Percentiles rank a stretch among this genome's conserved stretches.
phyloP scores from a whole-genome alignment of 805 yeast species.

The Citeromyces nyonsensis region DNA sequence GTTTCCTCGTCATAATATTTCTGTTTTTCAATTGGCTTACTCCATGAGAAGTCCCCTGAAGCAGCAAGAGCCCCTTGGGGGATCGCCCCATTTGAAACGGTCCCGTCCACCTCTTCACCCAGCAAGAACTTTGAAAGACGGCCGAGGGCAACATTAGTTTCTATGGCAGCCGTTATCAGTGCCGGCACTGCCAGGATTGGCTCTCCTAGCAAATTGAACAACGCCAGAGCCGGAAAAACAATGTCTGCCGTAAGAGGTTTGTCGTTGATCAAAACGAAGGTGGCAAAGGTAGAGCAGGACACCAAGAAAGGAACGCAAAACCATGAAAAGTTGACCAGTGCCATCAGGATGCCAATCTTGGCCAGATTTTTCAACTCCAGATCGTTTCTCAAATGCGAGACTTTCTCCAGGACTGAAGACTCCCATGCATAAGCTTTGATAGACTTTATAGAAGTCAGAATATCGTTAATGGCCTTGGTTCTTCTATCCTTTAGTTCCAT shows the following conservation, averaged over 20 bases:
- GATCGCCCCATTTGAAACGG: constrained; percentile 56
- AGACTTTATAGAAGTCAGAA: constrained; percentile 82
- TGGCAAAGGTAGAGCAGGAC: constrained; percentile 77
- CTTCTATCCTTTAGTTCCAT: constrained; percentile 89
- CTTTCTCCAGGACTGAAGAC: constrained; percentile 57
- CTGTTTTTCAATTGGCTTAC: constrained; percentile 18
- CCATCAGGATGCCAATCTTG: constrained; percentile 57
- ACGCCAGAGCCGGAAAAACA: constrained; percentile 80
- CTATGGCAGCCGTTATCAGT: constrained; percentile 75
- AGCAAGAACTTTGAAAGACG: constrained; percentile 65
- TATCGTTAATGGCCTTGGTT: constrained; percentile 78
- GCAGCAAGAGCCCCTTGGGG: constrained; percentile 28
- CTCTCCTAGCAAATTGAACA: constrained; percentile 79
- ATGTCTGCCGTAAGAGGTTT: constrained; percentile 74
- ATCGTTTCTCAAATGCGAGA: constrained; percentile 75
- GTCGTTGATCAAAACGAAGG: constrained; percentile 44
- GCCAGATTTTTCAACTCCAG: constrained; percentile 68
- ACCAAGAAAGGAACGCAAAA: constrained; percentile 81
- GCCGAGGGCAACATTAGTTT: constrained; percentile 70
- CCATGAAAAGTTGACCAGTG: constrained; percentile 65
- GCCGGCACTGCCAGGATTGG: constrained; percentile 89
- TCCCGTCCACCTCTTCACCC: constrained; percentile 59
- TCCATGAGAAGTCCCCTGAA: constrained; percentile 66
- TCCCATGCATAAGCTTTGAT: constrained; percentile 96
- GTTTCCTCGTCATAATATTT: too few relatives aligned